Evolutionary conservation across 148 eudicot species (phyloP).

Genomic region (Chenopodium berlandieri): DNA sequence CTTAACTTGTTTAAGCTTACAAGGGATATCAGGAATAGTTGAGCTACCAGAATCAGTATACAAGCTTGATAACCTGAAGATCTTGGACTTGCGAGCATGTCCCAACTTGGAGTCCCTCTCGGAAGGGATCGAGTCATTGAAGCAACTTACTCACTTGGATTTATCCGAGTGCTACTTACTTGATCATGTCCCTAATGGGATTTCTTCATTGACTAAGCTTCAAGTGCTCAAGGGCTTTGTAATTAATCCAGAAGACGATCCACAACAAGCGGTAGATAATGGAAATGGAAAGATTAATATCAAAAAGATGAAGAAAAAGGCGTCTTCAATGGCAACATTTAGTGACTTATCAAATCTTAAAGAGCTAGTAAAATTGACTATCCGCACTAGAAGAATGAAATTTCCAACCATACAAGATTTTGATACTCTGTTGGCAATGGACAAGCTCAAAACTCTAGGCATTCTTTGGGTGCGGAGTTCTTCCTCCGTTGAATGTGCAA

Average conservation of each 20-base stretch:
- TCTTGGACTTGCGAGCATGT: conserved; percentile 18
- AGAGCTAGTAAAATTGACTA: conserved; percentile 11
- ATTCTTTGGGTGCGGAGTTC: conserved; percentile 19
- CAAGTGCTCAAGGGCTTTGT: conserved; percentile 20
- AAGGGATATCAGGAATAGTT: conserved; percentile 17
- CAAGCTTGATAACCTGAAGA: conserved; percentile 13
- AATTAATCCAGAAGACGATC: neutral
- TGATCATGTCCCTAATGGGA: conserved; percentile 10
- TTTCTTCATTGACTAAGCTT: neutral
- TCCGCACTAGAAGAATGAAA: conserved; percentile 18
- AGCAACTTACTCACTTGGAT: conserved; percentile 14
- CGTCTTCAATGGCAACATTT: neutral
- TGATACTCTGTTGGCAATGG: neutral
- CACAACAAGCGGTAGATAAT: too few relatives aligned
- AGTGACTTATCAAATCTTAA: neutral
- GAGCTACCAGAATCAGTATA: conserved; percentile 9
- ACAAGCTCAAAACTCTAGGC: neutral
- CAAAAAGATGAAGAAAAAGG: too few relatives aligned
- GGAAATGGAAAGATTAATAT: neutral
- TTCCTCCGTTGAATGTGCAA: neutral
- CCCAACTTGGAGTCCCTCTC: conserved; percentile 11
- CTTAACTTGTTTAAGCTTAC: conserved; percentile 1
- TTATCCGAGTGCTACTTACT: conserved; percentile 19
- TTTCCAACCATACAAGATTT: conserved; percentile 15
- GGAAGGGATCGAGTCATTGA: neutral